A percentile compares a stretch with the other conserved stretches of the same genome.
These are phyloP conservation scores for Rubus parviflorus DNA, from an alignment of 306 rosid genomes.

Conservation along the genomic window DNA sequence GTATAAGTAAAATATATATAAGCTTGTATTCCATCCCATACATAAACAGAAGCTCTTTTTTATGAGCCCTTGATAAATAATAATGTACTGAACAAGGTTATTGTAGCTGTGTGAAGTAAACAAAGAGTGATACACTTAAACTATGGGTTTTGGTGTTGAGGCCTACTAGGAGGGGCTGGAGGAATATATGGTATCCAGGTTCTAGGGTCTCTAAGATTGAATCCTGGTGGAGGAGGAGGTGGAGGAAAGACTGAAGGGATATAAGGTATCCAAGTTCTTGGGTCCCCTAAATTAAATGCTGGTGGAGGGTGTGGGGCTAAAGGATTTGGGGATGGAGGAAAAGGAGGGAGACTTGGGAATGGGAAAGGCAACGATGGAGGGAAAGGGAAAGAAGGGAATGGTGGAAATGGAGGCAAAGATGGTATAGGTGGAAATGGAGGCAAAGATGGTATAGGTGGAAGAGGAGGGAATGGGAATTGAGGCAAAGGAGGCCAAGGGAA, in stretches of 20 bases:
- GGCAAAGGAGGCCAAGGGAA: slow-evolving; percentile 50
- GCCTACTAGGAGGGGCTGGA: slow-evolving; percentile 36
- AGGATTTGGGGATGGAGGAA: slow-evolving; percentile 29
- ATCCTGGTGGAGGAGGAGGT: slow-evolving; percentile 39
- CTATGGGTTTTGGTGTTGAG: slow-evolving; percentile 42
- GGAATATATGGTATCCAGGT: slow-evolving; percentile 56
- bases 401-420: slow-evolving; percentile 37
- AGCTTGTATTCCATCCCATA: slow-evolving; percentile 15
- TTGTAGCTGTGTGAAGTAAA: slow-evolving; percentile 16
- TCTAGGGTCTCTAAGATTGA: slow-evolving; percentile 47
- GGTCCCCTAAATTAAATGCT: slow-evolving; percentile 44
- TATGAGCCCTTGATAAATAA: background rate
- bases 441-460: slow-evolving; percentile 30
- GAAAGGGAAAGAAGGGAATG: slow-evolving; percentile 21
- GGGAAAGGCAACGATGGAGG: slow-evolving; percentile 39
- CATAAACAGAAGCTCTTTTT: background rate
- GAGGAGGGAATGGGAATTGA: slow-evolving; percentile 33
- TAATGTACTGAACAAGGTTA: slow-evolving; percentile 10
- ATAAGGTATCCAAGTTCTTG: slow-evolving; percentile 48
- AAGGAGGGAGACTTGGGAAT: slow-evolving; percentile 37
- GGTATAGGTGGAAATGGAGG: slow-evolving; percentile 40
- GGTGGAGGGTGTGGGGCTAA: slow-evolving; percentile 41
- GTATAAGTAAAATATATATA: background rate
- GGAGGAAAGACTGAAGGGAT: slow-evolving; percentile 35
- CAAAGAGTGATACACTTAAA: slow-evolving; percentile 4